Percentiles rank a stretch among this genome's conserved stretches.
phyloP scores from a whole-genome alignment of 345 rosid species.

The Eucalyptus cladocalyx region DNA sequence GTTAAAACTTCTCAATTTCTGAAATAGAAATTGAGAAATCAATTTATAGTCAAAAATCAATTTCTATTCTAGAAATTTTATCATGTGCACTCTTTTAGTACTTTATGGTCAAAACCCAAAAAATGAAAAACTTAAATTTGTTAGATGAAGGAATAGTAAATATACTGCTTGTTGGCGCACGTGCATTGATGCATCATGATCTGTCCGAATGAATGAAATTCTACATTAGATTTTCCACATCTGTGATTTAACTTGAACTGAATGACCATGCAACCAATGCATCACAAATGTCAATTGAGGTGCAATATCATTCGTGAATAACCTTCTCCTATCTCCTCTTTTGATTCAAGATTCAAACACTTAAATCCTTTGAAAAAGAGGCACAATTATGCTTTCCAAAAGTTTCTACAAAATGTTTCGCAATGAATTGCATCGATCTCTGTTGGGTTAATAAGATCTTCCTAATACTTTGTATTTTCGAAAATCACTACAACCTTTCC shows the following conservation, averaged over 20 bases:
- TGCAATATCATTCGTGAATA: not conserved
- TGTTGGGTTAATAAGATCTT: not conserved
- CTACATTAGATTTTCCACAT: not conserved
- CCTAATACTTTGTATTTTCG: not conserved
- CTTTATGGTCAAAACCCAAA: not conserved
- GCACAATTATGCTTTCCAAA: not conserved
- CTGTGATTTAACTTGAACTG: not conserved
- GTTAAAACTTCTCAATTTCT: no score
- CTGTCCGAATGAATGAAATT: not conserved
- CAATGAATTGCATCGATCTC: fast-evolving
- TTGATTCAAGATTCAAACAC: no score
- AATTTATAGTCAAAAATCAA: fast-evolving
- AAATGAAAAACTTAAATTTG: not conserved
- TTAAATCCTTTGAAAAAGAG: no score
- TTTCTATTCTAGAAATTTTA: no score
- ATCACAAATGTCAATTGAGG: not conserved
- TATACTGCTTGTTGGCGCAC: fast-evolving
- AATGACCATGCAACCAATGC: not conserved
- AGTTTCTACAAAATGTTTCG: not conserved
- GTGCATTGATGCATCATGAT: no score
- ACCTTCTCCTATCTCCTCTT: not conserved
- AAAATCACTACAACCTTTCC: not conserved
- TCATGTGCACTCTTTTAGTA: fast-evolving
- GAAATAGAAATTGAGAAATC: no score
- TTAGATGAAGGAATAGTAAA: not conserved